These are phyloP conservation scores for Oenanthe sinensis DNA, from an alignment of 129 eudicot species.

Conservation along the genomic window DNA sequence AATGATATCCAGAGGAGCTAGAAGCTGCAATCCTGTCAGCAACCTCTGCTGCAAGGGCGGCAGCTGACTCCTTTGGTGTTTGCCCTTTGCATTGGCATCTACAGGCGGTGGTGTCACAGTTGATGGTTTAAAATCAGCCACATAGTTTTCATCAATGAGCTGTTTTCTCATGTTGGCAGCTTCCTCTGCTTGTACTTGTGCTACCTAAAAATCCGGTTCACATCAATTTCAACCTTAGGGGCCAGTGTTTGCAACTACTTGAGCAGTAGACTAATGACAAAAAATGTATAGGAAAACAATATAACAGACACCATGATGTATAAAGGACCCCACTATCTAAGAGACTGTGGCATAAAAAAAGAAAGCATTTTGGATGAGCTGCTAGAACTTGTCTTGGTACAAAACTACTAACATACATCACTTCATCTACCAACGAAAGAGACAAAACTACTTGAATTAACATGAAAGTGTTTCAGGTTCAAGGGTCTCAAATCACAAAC, in stretches of 20 bases:
- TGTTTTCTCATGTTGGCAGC: slow-evolving; percentile 43
- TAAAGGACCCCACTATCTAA: not conserved
- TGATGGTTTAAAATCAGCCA: slow-evolving; percentile 34
- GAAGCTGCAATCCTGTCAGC: slow-evolving; percentile 88
- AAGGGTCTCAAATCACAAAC: slow-evolving; percentile 29
- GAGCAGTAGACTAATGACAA: too few species aligned
- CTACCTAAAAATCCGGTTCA: slow-evolving; percentile 51
- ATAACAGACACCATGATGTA: not conserved
- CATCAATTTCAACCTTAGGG: not conserved
- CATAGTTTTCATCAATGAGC: slow-evolving; percentile 57
- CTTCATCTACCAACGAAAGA: not conserved
- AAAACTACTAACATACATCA: not conserved
- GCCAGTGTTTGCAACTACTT: not conserved
- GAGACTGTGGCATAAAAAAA: not conserved
- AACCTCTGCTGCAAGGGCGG: slow-evolving; percentile 81
- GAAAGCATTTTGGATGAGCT: not conserved
- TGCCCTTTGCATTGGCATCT: slow-evolving; percentile 22
- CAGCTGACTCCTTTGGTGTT: slow-evolving; percentile 48
- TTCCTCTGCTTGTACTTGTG: slow-evolving; percentile 72
- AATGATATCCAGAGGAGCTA: slow-evolving; percentile 77
- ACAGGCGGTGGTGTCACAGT: slow-evolving; percentile 20
- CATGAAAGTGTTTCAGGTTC: not conserved
- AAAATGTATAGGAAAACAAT: not conserved
- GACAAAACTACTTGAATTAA: not conserved
- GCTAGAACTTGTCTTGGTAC: not conserved